Evolutionary conservation across 2,329 filamentous ascomycete species (phyloP).

Genomic region (Furcasterigmium furcatum): DNA sequence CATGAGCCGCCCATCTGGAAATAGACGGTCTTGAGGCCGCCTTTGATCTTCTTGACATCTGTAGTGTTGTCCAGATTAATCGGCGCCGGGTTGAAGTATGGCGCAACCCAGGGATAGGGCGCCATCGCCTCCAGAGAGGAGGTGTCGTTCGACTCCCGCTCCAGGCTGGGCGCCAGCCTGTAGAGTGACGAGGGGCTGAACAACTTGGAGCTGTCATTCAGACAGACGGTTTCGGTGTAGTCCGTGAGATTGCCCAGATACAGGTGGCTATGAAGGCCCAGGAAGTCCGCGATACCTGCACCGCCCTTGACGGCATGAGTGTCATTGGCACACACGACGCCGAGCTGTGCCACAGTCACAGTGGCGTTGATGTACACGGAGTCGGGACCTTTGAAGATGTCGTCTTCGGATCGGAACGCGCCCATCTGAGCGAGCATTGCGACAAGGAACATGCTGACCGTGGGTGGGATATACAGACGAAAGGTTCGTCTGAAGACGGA

Average conservation of each 20-base stretch:
- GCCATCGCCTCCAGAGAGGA: slow-evolving; percentile 1
- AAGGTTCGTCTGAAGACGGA: slow-evolving; percentile 33
- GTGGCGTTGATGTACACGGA: slow-evolving; percentile 36
- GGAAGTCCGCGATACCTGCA: slow-evolving; percentile 20
- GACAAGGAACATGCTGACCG: slow-evolving; percentile 35
- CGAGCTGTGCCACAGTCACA: slow-evolving; percentile 16
- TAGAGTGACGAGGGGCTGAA: slow-evolving; percentile 26
- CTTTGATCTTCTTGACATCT: slow-evolving; percentile 32
- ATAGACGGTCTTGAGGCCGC: slow-evolving; percentile 24
- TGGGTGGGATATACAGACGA: slow-evolving; percentile 34
- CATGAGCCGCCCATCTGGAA: slow-evolving; percentile 35
- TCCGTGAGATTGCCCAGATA: slow-evolving; percentile 25
- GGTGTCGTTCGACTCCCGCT: slow-evolving; percentile 8
- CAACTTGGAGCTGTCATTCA: slow-evolving; percentile 23
- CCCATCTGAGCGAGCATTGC: slow-evolving; percentile 33
- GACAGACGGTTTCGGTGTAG: slow-evolving; percentile 25
- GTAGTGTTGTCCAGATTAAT: slow-evolving; percentile 5
- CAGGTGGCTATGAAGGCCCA: slow-evolving; percentile 20
- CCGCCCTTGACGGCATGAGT: slow-evolving; percentile 21
- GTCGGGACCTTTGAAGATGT: slow-evolving; percentile 31
- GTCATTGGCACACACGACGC: slow-evolving; percentile 20
- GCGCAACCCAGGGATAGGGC: slow-evolving; percentile 3
- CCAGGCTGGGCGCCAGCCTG: slow-evolving; percentile 13
- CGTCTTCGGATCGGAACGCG: slow-evolving; percentile 28
- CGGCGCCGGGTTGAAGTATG: slow-evolving; percentile 7